Evolutionary conservation across 2,329 filamentous ascomycete genomes (phyloP), one percentile per base, ranked within the genome.

Genomic region (Cladobotryum mycophilum): DNA sequence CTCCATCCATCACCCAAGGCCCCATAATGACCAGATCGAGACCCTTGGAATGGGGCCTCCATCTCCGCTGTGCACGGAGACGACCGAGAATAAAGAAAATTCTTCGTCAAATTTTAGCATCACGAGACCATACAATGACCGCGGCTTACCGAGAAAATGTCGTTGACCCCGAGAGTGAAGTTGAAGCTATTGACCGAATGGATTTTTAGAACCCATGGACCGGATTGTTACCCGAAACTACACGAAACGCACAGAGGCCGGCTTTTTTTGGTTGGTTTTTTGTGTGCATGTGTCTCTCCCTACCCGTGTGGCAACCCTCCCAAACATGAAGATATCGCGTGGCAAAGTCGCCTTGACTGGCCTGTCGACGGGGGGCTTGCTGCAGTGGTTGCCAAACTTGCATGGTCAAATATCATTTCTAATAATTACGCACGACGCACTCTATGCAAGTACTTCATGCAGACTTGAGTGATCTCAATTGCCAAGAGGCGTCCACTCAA

Each of bases 41-140:
- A 30, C 25, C 25, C 25, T 30, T 30, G 25, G 25, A 30, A 30
- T 30, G 25, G 25, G 25, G 25, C 25, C 25, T 30, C 25, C 25
- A 30, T 30, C 25, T 30, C 25, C 25, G 25, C 25, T 30, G 25
- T 30, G 25, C 18, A 46, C 20, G 48, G 48, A 44, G 48, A 36
- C 41, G 33, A 46, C 41, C 37, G 48, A 38, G 17, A 38, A 38
- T 38, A 30, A 30, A 38, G 38, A 47, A 47, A 47, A 17, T 34
- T 44, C 38, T 38, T 30, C 25, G 6, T 11, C 6, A 30, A 40
- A 33, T 35, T 25, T 40, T 43, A 17, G 30, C 34, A 42, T 51
- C 49, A 51, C 49, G 45, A 35, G 49, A 47, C 49, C 49, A 47
- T 22, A 44, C 42, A 37, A 47, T 44, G 45, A 42, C 22, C 14